Percentiles rank a stretch among this genome's conserved stretches.
phyloP scores from a whole-genome alignment of 2,329 filamentous ascomycete species.

The Xylariales sp. region DNA sequence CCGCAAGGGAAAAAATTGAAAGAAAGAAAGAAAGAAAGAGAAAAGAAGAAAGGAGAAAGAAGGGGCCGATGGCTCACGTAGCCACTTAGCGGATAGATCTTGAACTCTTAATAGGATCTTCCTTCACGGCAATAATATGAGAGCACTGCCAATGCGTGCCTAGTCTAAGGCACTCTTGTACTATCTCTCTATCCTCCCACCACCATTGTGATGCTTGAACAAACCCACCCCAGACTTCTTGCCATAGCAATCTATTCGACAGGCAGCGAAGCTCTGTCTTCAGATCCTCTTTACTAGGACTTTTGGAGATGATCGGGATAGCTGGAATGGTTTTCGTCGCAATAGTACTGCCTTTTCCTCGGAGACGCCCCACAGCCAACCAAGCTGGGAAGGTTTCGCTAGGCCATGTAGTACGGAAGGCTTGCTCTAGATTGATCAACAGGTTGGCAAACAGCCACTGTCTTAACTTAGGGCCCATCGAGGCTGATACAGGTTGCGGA shows the following conservation, averaged over 20 bases:
- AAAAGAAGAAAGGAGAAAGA: not conserved
- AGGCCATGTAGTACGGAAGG: slow-evolving; percentile 70
- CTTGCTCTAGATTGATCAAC: slow-evolving; percentile 67
- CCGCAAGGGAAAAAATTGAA: too few species aligned
- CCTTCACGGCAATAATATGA: slow-evolving; percentile 66
- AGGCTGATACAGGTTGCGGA: slow-evolving; percentile 66
- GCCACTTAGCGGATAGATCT: not conserved
- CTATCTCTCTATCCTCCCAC: slow-evolving; percentile 69
- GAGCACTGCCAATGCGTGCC: slow-evolving; percentile 70
- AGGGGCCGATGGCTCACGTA: not conserved
- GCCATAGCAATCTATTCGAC: slow-evolving; percentile 69
- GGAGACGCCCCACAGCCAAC: slow-evolving; percentile 66
- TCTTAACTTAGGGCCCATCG: slow-evolving; percentile 67
- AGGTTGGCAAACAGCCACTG: slow-evolving; percentile 73
- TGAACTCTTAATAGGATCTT: slow-evolving; percentile 37
- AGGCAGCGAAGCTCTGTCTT: slow-evolving; percentile 63
- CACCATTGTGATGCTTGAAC: slow-evolving; percentile 66
- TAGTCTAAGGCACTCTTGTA: slow-evolving; percentile 65
- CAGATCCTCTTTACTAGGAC: slow-evolving; percentile 37
- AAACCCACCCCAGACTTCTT: slow-evolving; percentile 68
- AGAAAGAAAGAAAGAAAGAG: too few species aligned
- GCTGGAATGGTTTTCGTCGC: slow-evolving; percentile 64
- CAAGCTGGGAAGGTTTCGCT: slow-evolving; percentile 68
- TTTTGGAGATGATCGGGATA: slow-evolving; percentile 57
- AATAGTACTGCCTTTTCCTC: slow-evolving; percentile 59